Percentiles rank a stretch among this genome's conserved stretches.
Conservation (phyloP, 306 rosid genomes). For the Lathyrus sativus region DNA sequence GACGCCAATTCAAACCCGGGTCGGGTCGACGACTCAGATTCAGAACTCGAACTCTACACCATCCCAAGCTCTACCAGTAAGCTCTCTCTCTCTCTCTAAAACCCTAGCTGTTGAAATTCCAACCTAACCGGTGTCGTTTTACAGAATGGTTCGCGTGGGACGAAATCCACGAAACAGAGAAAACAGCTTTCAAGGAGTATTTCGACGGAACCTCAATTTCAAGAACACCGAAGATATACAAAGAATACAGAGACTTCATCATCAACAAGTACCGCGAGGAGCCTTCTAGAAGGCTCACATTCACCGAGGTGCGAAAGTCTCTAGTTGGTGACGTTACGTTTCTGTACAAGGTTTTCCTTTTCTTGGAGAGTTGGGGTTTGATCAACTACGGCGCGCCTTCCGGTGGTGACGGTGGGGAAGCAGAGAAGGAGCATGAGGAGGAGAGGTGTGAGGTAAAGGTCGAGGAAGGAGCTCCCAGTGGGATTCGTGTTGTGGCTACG, state of each 20-base stretch:
- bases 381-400: constrained; percentile 62
- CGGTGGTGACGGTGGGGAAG: constrained; percentile 22
- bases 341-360: constrained; percentile 73
- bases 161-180: constrained; percentile 83
- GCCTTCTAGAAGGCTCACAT: constrained; percentile 75
- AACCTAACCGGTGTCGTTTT: constrained; percentile 28
- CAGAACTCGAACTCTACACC: constrained; percentile 91
- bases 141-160: constrained; percentile 96
- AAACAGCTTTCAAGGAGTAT: constrained; percentile 59
- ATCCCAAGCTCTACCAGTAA: constrained; percentile 90
- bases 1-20: constrained; percentile 55
- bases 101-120: constrained; percentile 30
- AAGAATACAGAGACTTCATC: constrained; percentile 83
- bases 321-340: constrained; percentile 82
- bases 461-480: constrained; percentile 79
- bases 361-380: constrained; percentile 76
- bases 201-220: constrained; percentile 75
- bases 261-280: constrained; percentile 88
- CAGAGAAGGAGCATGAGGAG: constrained; percentile 39
- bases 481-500: constrained; percentile 74
- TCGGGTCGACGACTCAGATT: constrained; percentile 73
- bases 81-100: constrained; percentile 1
- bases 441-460: constrained; percentile 52
- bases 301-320: constrained; percentile 83
- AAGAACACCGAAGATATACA: constrained; percentile 72